Conservation (phyloP, 1,139 yeast species). For the Lodderomyces theae region DNA sequence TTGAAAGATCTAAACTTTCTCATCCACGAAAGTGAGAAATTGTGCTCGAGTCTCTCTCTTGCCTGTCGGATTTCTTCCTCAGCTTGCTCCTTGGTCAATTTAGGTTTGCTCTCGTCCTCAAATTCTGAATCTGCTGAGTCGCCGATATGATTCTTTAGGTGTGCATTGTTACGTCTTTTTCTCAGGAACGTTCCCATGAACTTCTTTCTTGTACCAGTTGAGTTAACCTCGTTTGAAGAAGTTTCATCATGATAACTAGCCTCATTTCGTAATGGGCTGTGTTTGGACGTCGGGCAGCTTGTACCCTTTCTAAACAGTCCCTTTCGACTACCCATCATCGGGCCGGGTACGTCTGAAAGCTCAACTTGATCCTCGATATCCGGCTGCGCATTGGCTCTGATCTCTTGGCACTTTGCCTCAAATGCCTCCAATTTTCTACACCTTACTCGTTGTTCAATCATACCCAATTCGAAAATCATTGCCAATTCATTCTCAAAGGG, state of each 20-base stretch:
- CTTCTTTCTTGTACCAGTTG: background rate
- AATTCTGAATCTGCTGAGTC: background rate
- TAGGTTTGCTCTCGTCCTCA: constrained; percentile 1
- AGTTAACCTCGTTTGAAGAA: background rate
- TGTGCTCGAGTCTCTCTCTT: constrained; percentile 32
- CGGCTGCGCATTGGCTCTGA: constrained; percentile 12
- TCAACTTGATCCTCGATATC: constrained; percentile 21
- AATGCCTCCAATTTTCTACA: constrained; percentile 29
- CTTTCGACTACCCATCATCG: constrained; percentile 1
- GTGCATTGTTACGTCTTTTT: background rate
- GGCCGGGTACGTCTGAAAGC: constrained; percentile 14
- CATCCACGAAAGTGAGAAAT: constrained; percentile 74
- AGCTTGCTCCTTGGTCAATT: constrained; percentile 23
- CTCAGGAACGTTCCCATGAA: constrained; percentile 1
- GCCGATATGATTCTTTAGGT: background rate
- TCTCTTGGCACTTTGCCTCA: constrained; percentile 25
- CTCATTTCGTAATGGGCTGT: constrained; percentile 7
- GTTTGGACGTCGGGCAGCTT: background rate
- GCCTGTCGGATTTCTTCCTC: constrained; percentile 33
- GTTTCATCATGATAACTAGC: background rate
- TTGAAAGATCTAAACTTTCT: constrained; percentile 29
- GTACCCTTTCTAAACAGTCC: background rate
- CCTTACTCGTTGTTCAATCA: constrained; percentile 36
- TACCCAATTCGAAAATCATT: constrained; percentile 38
- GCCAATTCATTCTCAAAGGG: constrained; percentile 43